Base-by-base conservation (phyloP, 140 eudicot genomes). In the Oenanthe javanica region DNA sequence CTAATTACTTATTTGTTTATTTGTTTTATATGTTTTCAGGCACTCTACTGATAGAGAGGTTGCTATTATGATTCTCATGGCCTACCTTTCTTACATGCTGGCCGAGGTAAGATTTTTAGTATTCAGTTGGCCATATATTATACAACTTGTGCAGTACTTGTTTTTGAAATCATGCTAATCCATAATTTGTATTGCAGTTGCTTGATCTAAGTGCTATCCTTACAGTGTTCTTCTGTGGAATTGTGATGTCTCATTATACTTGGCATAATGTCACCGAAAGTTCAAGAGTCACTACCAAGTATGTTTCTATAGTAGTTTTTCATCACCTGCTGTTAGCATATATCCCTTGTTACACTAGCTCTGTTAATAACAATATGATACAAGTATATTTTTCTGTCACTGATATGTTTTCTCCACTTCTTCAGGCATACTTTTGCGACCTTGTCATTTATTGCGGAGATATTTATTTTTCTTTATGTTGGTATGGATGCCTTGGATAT, bases 401-500 rank as follows among this genome's bases (percentile, higher is more conserved):
- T 66, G 6, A 77, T 38, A 66, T 48, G 73, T n/a, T 72, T 47
- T 55, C 21, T 83, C 54, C 54, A 40, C 10, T 72, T 83, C n/a
- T 81, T 27, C 91, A 93, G 98, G 94, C 98, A 93, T 82, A 87
- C 97, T 43, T 93, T 93, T 89, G 98, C 98, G 23, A 93, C 98
- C 61, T 72, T 93, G 71, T 93, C 98, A 50, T 93, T 93, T 85
- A 86, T 91, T 79, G 89, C 93, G 2, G 98, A 93, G 87, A 77
- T 87, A 72, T 93, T 93, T 75, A 93, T 93, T 82, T 93, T 93
- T 83, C 96, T 94, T 71, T 94, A 92, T 82, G 98, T 93, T 69
- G 98, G 98, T 81, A 93, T 93, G 98, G 98, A 93, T 86, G 97
- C 98, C 77, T 84, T 94, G 83, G 98, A 94, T 85, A 90, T 94